Evolutionary conservation across 2,329 filamentous ascomycete genomes (phyloP), one percentile per base, ranked within the genome.

Genomic region (Colletotrichum sp.): DNA sequence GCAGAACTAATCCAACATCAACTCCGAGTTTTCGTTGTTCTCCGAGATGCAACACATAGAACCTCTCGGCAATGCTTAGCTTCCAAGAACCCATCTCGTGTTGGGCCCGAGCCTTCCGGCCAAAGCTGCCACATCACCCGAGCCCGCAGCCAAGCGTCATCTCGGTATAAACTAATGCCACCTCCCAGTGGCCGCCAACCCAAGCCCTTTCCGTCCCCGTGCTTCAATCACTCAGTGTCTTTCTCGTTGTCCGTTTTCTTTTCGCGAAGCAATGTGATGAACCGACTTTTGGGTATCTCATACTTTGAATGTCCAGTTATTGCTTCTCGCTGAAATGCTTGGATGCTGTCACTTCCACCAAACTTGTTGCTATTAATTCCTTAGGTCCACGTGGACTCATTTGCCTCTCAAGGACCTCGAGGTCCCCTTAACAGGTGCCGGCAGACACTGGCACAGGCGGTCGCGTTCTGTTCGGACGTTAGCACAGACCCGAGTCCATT

Each of bases 351-450:
- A 18, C 59, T 32, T 61, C 66, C 43, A 43, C 64, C 30, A 48
- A 73, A 58, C 18, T 21, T 59, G 28, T 64, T 36, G 34, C 48
- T 58, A 48, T 52, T 62, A 69, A 65, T 52, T 64, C 30, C 32
- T 48, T 26, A 43, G 12, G 58, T 62, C 70, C 70, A 26, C 18
- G 21, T 71, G 66, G 38, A 55, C 66, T 76, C 52, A 76, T 71
- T 66, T 74, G 61, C 71, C 74, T 48, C 74, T 76, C 55, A 74
- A 66, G 55, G 85, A 77, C 67, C 85, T 82, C 16, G 86, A 85
- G 43, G 83, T 81, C 18, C 87, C 88, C 78, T 91, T 92, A 26
- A 90, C 87, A 1, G 89, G 86, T 5, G 90, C 90, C n/a, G 90
- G 90, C 55, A 92, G 85, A 70, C 87, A 87, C 72, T 86, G 81